These are phyloP conservation scores for Schwanniomyces pseudopolymorphus DNA, from an alignment of 805 yeast genomes.

Conservation along the genomic window DNA sequence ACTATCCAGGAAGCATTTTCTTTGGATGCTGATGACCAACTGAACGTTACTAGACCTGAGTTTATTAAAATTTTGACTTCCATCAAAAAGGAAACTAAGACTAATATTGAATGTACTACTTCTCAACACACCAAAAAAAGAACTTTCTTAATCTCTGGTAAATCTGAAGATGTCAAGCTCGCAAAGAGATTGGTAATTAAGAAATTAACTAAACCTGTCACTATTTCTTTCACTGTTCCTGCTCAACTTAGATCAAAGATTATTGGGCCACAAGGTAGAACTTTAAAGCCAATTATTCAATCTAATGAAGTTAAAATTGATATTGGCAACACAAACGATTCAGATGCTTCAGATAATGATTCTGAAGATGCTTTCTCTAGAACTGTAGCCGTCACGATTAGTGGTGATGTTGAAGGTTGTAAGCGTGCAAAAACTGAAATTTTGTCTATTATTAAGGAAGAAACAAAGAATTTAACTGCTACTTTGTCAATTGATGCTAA, in stretches of 20 bases:
- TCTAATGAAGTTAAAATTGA: constrained; percentile 68
- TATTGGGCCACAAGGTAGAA: constrained; percentile 86
- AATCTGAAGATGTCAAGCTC: constrained; percentile 56
- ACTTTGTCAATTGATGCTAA: constrained; percentile 46
- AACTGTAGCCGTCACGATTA: constrained; percentile 60
- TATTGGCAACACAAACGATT: constrained; percentile 46
- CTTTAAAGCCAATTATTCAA: constrained; percentile 74
- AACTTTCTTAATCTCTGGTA: constrained; percentile 81
- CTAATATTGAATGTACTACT: constrained; percentile 79
- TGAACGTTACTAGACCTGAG: constrained; percentile 61
- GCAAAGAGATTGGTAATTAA: constrained; percentile 78
- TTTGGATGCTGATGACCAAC: constrained; percentile 66
- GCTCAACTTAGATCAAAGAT: constrained; percentile 72
- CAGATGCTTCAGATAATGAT: constrained; percentile 30
- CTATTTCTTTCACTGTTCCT: constrained; percentile 64
- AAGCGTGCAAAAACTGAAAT: constrained; percentile 70
- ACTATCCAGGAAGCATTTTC: constrained; percentile 78
- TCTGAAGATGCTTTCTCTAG: constrained; percentile 63
- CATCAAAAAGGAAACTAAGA: constrained; percentile 58
- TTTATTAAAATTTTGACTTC: constrained; percentile 64
- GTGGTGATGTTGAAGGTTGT: constrained; percentile 85
- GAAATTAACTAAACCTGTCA: constrained; percentile 74
- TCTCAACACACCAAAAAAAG: constrained; percentile 74
- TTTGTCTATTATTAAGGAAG: constrained; percentile 69
- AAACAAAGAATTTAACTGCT: constrained; percentile 58